Conservation (phyloP, 345 rosid species). For the Rhodomyrtus tomentosa region DNA sequence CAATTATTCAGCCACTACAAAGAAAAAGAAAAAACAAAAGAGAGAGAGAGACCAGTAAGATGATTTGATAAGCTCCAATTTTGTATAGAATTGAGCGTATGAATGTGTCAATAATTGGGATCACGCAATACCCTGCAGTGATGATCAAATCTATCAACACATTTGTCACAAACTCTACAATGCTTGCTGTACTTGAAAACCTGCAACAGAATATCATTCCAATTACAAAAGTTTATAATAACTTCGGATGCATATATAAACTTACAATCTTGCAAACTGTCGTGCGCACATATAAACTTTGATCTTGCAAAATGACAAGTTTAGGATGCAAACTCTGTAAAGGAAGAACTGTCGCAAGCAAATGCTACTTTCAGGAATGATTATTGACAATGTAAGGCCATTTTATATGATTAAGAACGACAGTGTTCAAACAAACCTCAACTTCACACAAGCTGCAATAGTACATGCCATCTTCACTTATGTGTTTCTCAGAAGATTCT, state of each 20-base stretch:
- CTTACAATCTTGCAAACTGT: not conserved
- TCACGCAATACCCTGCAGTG: slow-evolving; percentile 75
- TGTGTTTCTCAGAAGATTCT: slow-evolving; percentile 58
- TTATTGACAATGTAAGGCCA: not conserved
- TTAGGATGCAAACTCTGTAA: not conserved
- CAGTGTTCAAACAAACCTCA: slow-evolving; percentile 42
- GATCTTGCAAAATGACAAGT: not conserved
- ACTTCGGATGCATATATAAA: not conserved
- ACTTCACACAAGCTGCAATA: slow-evolving; percentile 96
- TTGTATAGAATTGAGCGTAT: not conserved
- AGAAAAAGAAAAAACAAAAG: slow-evolving; percentile 7
- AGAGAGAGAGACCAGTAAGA: not conserved
- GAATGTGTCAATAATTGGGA: not conserved
- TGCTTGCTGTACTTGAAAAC: slow-evolving; percentile 97
- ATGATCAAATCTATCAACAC: slow-evolving; percentile 87
- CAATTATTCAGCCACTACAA: slow-evolving; percentile 97
- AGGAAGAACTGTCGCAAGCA: not conserved
- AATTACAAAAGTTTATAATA: not conserved
- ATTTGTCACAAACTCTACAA: slow-evolving; percentile 96
- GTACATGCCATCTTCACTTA: slow-evolving; percentile 95
- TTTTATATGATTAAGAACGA: not conserved
- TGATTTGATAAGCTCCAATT: not conserved
- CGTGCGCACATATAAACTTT: not conserved
- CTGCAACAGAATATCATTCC: slow-evolving; percentile 19
- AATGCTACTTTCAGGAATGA: not conserved